Evolutionary conservation across 306 rosid genomes (phyloP), one percentile per base, ranked within the genome.

Genomic region (Pterocarpus macrocarpus): DNA sequence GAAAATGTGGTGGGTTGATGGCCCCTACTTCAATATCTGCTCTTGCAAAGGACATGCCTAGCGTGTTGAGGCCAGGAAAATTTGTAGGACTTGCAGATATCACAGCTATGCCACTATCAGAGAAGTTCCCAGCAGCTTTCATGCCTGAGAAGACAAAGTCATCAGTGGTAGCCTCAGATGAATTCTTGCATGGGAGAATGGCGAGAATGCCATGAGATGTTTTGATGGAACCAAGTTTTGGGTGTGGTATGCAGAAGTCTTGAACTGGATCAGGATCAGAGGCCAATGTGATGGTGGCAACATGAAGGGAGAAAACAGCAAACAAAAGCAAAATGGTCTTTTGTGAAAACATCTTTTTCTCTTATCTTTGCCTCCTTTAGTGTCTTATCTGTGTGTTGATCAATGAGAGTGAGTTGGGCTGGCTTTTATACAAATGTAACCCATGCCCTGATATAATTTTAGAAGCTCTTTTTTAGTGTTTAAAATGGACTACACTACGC

Each of bases 221-320:
- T 84, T 44, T 88, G 14, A 74, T 71, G 63, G 85, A 75, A 15
- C 88, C 78, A 32, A 71, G 82, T 62, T 9, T 89, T 36, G 89
- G 89, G 83, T 89, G 86, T 68, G 95, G 92, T 71, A 93, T 84
- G 97, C 99, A 95, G 43, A 87, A 93, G 79, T 95, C 99, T 82
- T 95, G 99, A 16, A 95, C 55, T 41, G 99, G 96, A 75, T 95
- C 99, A 47, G 99, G 99, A 67, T 95, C 99, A 6, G 99, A 87
- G 64, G 97, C 94, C 16, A 83, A 50, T 81, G 82, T 64, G 64
- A 50, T 55, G 28, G 30, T 81, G 50, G 67, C 64, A 30, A 72
- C 65, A 58, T 57, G 80, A 57, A 90, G 80, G 76, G 80, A 62
- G 68, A 85, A 71, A 44, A 86, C 68, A 2, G 78, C 69, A 39